A percentile compares a stretch with the other conserved stretches of the same genome.
Evolutionary conservation across 163 green algal species (phyloP).

Genomic region (Dunaliella salina): DNA sequence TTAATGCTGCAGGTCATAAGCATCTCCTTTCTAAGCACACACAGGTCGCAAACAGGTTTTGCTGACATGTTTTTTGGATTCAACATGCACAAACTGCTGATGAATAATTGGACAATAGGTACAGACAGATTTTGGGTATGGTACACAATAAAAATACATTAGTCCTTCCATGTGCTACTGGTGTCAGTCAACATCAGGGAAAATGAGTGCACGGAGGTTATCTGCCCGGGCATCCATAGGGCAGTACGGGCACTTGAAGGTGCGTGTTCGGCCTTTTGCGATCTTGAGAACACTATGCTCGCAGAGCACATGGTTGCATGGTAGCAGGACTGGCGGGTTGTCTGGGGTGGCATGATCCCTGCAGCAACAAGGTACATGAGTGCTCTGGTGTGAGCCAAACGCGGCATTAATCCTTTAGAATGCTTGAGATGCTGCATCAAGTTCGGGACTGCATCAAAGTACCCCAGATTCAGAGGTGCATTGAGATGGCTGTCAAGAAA

Average conservation of each 20-base stretch:
- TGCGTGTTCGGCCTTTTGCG: slow-evolving; percentile 61
- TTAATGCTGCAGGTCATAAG: too few species aligned
- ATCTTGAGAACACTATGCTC: slow-evolving; percentile 75
- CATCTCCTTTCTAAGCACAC: too few species aligned
- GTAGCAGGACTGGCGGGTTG: slow-evolving; percentile 91
- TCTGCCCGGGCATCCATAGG: slow-evolving; percentile 67
- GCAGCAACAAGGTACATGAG: neutral
- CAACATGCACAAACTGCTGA: too few species aligned
- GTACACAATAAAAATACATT: too few species aligned
- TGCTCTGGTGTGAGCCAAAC: neutral
- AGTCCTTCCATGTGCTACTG: too few species aligned
- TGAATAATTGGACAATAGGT: too few species aligned
- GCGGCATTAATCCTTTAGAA: neutral
- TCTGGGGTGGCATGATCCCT: slow-evolving; percentile 63
- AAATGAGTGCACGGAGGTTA: slow-evolving; percentile 60
- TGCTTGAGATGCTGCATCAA: neutral
- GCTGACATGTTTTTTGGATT: too few species aligned
- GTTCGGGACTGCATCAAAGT: neutral
- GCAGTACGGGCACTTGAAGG: slow-evolving; percentile 98
- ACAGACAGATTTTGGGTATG: too few species aligned
- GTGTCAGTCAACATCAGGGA: slow-evolving; percentile 56
- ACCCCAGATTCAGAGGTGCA: too few species aligned
- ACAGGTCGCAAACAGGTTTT: too few species aligned
- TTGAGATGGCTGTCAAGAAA: too few species aligned
- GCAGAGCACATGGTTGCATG: slow-evolving; percentile 91